Evolutionary conservation across 768 basidiomycete genomes (phyloP), one percentile per base, ranked within the genome.

Genomic region (Lentinus tigrinus): DNA sequence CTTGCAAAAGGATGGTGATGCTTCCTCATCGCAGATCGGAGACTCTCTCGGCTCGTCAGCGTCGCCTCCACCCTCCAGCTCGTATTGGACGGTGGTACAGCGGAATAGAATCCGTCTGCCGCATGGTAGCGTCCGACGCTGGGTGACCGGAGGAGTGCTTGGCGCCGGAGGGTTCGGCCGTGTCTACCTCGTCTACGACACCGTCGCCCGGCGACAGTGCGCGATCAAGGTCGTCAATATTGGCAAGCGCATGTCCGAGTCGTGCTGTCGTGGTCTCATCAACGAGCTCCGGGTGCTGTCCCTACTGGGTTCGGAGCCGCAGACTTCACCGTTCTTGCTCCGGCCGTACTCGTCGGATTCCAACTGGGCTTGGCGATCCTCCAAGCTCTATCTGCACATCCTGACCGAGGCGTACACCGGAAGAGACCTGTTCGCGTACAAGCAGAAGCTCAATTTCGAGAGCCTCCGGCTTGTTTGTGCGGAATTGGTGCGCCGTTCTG

Each of bases 171-270:
- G 58, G 17, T 67, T 56, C 28, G 64, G 63, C 3, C 56, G 43
- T 5, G 68, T 69, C 21, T 66, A 58, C 56, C 60, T 64, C 16
- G 53, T 63, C 16, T 53, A 54, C 17, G 43, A 64, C 49, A 52
- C 52, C n/a, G 17, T 52, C 0, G 43, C 46, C 0, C 23, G 42
- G 4, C 31, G 38, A 21, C 31, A 63, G 40, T 49, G 59, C 16
- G 68, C 64, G 10, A 60, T 69, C 57, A 69, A 69, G 56, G 64
- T 67, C 31, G 47, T 66, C 4, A 57, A 59, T 24, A 54, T 58
- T 39, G 11, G 36, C 2, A 37, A 44, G 6, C 39, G 50, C 17
- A 40, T 62, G 34, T 56, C 58, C 4, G 21, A 43, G 19, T 13
- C 46, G 19, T 52, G 59, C 4, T 64, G 59, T 26, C 59, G 58